Evolutionary conservation across 768 basidiomycete genomes (phyloP).

Genomic region (Leccinum boreale): DNA sequence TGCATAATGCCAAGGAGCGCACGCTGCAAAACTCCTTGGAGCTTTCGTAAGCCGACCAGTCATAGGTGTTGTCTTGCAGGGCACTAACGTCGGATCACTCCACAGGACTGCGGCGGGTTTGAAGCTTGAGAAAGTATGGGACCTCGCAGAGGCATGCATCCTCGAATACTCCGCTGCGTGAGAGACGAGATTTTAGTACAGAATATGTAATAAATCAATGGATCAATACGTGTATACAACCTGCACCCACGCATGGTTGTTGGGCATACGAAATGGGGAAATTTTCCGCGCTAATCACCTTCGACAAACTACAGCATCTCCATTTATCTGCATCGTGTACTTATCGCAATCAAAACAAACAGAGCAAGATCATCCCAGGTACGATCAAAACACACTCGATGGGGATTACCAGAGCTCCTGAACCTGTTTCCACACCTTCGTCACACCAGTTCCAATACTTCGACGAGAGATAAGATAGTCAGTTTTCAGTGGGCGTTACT

Average conservation of each 20-base stretch:
- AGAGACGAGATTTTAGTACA: not conserved
- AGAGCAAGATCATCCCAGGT: not conserved
- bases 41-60: constrained; percentile 23
- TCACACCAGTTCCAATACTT: constrained; percentile 72
- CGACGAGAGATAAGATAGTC: not conserved
- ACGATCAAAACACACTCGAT: not conserved
- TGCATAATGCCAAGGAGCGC: constrained; percentile 33
- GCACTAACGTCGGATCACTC: not conserved
- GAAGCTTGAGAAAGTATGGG: constrained; percentile 32
- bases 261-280: not conserved
- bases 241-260: constrained; percentile 15
- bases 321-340: not conserved
- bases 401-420: constrained; percentile 28
- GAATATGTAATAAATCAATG: not conserved
- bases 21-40: constrained; percentile 26
- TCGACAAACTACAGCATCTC: not conserved
- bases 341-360: not conserved
- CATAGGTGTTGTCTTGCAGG: not conserved
- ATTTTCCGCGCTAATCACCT: not conserved
- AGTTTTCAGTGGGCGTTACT: not conserved
- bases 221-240: not conserved
- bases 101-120: constrained; percentile 23
- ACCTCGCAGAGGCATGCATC: constrained; percentile 25
- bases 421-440: constrained; percentile 69
- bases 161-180: constrained; percentile 25